phyloP scores from a whole-genome alignment of 2,329 filamentous ascomycete genomes.

The Chrysoporthe puriensis region DNA sequence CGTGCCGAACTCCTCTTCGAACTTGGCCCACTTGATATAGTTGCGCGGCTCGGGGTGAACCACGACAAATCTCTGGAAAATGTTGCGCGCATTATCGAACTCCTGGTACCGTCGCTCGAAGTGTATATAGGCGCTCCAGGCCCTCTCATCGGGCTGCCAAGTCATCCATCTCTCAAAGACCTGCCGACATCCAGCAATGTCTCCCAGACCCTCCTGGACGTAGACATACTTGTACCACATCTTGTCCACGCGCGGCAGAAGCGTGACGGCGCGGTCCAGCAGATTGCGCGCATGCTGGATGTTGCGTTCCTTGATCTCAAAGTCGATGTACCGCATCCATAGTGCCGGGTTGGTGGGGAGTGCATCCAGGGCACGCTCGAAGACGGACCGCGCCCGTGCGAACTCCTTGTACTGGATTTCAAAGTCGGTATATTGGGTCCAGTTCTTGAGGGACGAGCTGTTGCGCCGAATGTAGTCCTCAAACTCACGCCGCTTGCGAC shows the following conservation, averaged over 20 bases:
- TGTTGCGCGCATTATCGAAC: constrained; percentile 84
- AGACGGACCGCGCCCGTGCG: constrained; percentile 85
- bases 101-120: constrained; percentile 94
- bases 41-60: constrained; percentile 94
- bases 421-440: constrained; percentile 97
- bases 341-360: constrained; percentile 83
- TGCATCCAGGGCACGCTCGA: constrained; percentile 92
- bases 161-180: constrained; percentile 98
- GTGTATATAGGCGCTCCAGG: constrained; percentile 96
- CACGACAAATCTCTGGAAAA: constrained; percentile 87
- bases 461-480: constrained; percentile 98
- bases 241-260: constrained; percentile 89
- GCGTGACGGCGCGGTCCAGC: constrained; percentile 90
- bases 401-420: constrained; percentile 99
- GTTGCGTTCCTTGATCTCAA: constrained; percentile 88
- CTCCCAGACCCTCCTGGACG: constrained; percentile 97
- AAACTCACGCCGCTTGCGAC: constrained; percentile 92
- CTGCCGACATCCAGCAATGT: constrained; percentile 87
- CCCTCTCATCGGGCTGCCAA: constrained; percentile 95
- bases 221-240: constrained; percentile 99
- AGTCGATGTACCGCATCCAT: constrained; percentile 93
- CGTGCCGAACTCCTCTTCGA: constrained; percentile 94
- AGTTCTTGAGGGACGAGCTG: constrained; percentile 95
- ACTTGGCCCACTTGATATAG: constrained; percentile 98
- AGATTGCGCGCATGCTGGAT: constrained; percentile 97